Base-by-base conservation (phyloP, 805 yeast genomes). In the Pichia californica region DNA sequence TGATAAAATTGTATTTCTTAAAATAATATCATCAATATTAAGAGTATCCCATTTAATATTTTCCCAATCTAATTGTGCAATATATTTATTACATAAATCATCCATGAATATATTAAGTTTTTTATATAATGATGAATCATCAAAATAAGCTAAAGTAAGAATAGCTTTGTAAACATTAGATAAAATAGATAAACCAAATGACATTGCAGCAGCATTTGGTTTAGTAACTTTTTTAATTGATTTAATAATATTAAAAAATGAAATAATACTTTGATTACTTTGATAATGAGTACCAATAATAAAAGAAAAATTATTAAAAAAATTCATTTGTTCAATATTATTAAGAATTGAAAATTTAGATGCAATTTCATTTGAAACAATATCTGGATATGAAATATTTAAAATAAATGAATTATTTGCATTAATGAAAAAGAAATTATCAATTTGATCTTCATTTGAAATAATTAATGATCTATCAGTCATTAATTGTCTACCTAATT, bases 361-460 rank as follows among this genome's bases (percentile, higher is more conserved):
- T 1, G 62, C 53, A n/a, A 71, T 53, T 11, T 50, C 47, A 1
- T 54, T 36, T 27, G 58, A 54, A 7, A 57, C 35, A 2, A 51
- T 54, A 4, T 51, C 44, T 4, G 66, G 64, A 50, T 81, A 82
- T 10, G 72, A 66, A 1, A 73, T 73, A 40, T 72, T 68, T 49
- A 70, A 73, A 48, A 75, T 65, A 2, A 77, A 79, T 19, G 67
- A 54, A 49, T 67, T 64, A 45, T 70, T 67, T 18, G 70, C 56
- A 52, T 79, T 78, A 23, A 74, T 48, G 16, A 63, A 56, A 10
- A 75, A 52, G 26, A 73, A 60, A 27, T 61, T 60, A 1, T 58
- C 52, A 2, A 19, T 16, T 11, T 10, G 23, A 13, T 49, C 52
- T 7, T 49, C 43, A 15, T 41, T 20, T 10, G 49, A 51, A 28